Percentiles rank a stretch among this genome's conserved stretches.
Conservation (phyloP, 352 stramenopile genomes). For the Globisporangium abappressorium region DNA sequence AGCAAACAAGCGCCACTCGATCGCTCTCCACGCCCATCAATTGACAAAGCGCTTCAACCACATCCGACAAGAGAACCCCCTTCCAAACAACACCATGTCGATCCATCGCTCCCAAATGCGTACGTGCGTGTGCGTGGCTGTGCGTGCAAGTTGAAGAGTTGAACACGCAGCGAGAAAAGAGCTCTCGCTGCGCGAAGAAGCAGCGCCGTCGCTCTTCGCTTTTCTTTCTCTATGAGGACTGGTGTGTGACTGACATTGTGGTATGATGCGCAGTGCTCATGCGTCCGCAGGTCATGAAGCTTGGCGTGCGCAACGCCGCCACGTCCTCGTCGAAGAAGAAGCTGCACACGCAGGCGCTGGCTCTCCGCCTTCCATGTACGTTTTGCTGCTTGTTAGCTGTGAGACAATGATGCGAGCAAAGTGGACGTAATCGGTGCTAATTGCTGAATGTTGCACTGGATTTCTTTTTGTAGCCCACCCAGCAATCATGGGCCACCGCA, state of each 20-base stretch:
- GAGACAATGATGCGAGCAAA: neutral
- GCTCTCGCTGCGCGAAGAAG: neutral
- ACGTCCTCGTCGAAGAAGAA: conserved; percentile 31
- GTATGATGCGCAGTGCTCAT: conserved; percentile 29
- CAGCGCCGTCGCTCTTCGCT: neutral
- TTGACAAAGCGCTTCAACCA: neutral
- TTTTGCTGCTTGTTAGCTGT: neutral
- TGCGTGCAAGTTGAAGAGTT: neutral
- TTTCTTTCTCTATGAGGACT: neutral
- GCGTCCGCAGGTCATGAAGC: conserved; percentile 36
- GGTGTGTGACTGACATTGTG: neutral
- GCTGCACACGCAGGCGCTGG: conserved; percentile 27
- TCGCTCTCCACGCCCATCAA: neutral
- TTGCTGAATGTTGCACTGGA: neutral
- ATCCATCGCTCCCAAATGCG: conserved; percentile 20
- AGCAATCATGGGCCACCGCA: conserved; percentile 14
- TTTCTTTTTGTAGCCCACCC: conserved; percentile 9
- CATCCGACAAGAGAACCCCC: neutral
- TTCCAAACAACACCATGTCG: conserved; percentile 9
- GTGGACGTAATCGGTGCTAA: neutral
- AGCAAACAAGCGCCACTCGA: neutral
- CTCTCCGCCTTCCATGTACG: conserved; percentile 28
- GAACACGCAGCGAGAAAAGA: too few relatives aligned
- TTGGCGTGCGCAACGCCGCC: conserved; percentile 28
- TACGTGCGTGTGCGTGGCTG: conserved; percentile 1